Evolutionary conservation across 768 basidiomycete species (phyloP), one percentile per base, ranked within the genome.

Genomic region (Udeniomyces megalosporus): DNA sequence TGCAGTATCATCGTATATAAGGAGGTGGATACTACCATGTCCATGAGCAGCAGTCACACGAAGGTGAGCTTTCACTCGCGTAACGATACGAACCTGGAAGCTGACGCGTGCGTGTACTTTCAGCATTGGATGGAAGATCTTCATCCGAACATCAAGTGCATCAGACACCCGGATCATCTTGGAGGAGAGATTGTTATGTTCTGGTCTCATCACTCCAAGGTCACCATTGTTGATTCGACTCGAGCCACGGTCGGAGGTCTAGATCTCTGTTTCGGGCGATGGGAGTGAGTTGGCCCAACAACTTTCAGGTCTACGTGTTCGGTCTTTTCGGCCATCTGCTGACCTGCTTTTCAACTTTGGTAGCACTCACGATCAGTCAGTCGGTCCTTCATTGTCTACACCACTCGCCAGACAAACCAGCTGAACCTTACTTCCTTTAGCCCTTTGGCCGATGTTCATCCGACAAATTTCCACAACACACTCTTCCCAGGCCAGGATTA

Each of bases 241-340:
- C 79, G 76, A 55, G 89, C 87, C 2, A 64, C 67, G 11, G 83
- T 95, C 58, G 95, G 95, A 26, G 95, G 95, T 12, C 81, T 99
- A 29, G 95, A 99, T 72, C 78, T 95, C 20, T 96, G 90, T 76
- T 95, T 91, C 68, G 95, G 95, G 12, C 84, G 95, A 22, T 99
- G 93, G 92, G 95, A 97, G 74, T 88, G 17, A 8, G 38, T 42
- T 42, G n/a, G n/a, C n/a, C n/a, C n/a, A n/a, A n/a, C n/a, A n/a
- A n/a, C n/a, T n/a, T n/a, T n/a, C n/a, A n/a, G n/a, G n/a, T n/a
- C n/a, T n/a, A n/a, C n/a, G n/a, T n/a, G n/a, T n/a, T n/a, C n/a
- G n/a, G n/a, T n/a, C n/a, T n/a, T n/a, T n/a, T n/a, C n/a, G n/a
- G n/a, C n/a, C n/a, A n/a, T n/a, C n/a, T n/a, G n/a, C n/a, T n/a